These are phyloP conservation scores for Malus sylvestris DNA, from an alignment of 306 rosid species.

Conservation along the genomic window DNA sequence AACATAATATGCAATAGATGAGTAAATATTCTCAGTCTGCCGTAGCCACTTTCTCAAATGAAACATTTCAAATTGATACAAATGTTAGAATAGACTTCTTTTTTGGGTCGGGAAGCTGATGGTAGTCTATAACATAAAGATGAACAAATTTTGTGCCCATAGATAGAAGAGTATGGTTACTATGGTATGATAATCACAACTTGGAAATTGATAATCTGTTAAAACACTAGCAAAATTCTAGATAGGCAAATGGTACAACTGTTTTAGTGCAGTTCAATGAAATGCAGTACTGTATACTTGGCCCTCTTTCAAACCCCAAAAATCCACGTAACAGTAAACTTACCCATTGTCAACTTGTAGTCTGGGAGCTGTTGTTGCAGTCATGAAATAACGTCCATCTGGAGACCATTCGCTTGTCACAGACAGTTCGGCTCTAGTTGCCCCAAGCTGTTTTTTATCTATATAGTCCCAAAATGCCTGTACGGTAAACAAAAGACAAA, in stretches of 20 bases:
- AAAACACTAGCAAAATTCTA: not conserved
- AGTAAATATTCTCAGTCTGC: not conserved
- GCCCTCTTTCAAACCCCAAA: not conserved
- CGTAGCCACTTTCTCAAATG: not conserved
- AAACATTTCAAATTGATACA: not conserved
- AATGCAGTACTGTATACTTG: not conserved
- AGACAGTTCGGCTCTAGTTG: conserved; percentile 83
- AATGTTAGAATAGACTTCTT: conserved; percentile 3
- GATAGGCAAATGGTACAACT: not conserved
- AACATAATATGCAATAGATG: not conserved
- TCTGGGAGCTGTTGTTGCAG: conserved; percentile 97
- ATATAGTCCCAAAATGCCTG: conserved; percentile 90
- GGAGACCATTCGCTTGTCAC: conserved; percentile 98
- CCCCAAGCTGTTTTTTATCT: conserved; percentile 59
- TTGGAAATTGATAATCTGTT: not conserved
- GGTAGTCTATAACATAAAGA: not conserved
- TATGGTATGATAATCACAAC: not conserved
- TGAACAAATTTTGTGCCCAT: not conserved
- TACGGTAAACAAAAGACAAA: conserved; percentile 13
- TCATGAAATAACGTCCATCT: conserved; percentile 90
- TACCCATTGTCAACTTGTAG: conserved; percentile 97
- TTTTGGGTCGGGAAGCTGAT: too few species aligned
- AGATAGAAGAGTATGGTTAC: not conserved
- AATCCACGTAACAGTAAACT: conserved; percentile 1
- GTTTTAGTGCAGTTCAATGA: not conserved